Evolutionary conservation across 306 rosid species (phyloP).

Genomic region (Acacia confusa): DNA sequence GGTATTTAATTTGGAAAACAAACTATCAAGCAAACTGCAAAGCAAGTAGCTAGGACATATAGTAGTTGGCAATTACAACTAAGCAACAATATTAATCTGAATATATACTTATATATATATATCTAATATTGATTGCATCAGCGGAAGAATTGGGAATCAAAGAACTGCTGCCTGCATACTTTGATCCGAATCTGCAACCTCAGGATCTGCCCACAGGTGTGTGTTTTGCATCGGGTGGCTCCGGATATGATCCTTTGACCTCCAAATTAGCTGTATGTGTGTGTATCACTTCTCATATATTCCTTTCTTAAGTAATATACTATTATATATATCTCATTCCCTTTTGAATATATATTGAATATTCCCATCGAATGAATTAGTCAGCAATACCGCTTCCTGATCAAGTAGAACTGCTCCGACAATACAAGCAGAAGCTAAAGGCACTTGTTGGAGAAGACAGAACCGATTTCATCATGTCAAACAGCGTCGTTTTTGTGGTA

Average conservation of each 20-base stretch:
- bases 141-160: constrained; percentile 67
- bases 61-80: neutral
- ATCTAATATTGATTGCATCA: constrained; percentile 4
- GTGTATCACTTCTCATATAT: neutral
- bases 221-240: constrained; percentile 77
- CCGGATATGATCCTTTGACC: constrained; percentile 78
- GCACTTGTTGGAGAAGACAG: constrained; percentile 45
- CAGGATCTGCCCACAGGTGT: constrained; percentile 65
- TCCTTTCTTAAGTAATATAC: neutral
- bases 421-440: constrained; percentile 47
- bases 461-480: constrained; percentile 52
- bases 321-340: neutral
- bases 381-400: constrained; percentile 36
- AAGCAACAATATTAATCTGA: neutral
- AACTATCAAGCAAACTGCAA: neutral
- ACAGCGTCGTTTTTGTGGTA: constrained; percentile 48
- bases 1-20: neutral
- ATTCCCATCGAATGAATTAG: constrained; percentile 25
- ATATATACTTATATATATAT: neutral
- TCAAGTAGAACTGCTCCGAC: constrained; percentile 57
- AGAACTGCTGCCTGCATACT: constrained; percentile 59
- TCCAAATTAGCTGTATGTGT: constrained; percentile 42
- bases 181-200: constrained; percentile 50
- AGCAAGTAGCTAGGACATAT: neutral
- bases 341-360: neutral